These are phyloP conservation scores for Lachancea quebecensis DNA, from an alignment of 805 yeast species.

Conservation along the genomic window DNA sequence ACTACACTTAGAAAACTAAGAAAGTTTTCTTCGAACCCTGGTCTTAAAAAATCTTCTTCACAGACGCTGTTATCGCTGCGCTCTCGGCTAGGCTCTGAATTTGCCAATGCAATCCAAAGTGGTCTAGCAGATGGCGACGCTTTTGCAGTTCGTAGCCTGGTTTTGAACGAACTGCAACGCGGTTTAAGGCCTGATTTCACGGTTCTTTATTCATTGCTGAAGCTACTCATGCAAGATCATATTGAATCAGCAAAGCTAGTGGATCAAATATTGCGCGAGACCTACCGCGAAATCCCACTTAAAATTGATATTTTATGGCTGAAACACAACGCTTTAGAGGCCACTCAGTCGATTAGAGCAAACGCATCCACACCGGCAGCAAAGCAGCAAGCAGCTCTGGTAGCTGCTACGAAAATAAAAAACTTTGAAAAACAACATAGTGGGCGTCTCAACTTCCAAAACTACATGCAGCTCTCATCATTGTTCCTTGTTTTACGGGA, in stretches of 20 bases:
- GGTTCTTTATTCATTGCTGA: slow-evolving; percentile 17
- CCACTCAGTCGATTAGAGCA: slow-evolving; percentile 1
- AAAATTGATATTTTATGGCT: slow-evolving; percentile 23
- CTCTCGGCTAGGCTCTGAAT: slow-evolving; percentile 9
- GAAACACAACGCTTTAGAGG: slow-evolving; percentile 10
- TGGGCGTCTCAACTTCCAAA: slow-evolving; percentile 15
- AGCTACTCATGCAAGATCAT: slow-evolving; percentile 13
- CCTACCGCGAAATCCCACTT: slow-evolving; percentile 15
- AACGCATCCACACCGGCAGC: background rate
- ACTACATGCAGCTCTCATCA: slow-evolving; percentile 20
- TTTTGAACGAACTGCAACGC: slow-evolving; percentile 17
- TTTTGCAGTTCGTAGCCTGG: slow-evolving; percentile 10
- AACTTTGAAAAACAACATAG: slow-evolving; percentile 15
- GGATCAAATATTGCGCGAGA: slow-evolving; percentile 13
- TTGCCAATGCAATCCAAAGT: slow-evolving; percentile 1
- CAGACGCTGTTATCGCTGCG: slow-evolving; percentile 4
- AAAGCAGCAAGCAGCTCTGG: slow-evolving; percentile 1
- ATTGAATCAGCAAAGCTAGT: slow-evolving; percentile 15
- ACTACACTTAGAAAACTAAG: slow-evolving; percentile 4
- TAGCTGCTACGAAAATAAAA: slow-evolving; percentile 6
- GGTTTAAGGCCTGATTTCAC: slow-evolving; percentile 19
- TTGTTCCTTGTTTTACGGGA: slow-evolving; percentile 13
- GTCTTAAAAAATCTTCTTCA: background rate
- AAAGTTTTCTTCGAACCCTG: background rate
- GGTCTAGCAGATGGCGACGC: slow-evolving; percentile 6